These are phyloP conservation scores for Trichophyton verrucosum DNA, from an alignment of 2,329 filamentous ascomycete genomes.

Conservation along the genomic window DNA sequence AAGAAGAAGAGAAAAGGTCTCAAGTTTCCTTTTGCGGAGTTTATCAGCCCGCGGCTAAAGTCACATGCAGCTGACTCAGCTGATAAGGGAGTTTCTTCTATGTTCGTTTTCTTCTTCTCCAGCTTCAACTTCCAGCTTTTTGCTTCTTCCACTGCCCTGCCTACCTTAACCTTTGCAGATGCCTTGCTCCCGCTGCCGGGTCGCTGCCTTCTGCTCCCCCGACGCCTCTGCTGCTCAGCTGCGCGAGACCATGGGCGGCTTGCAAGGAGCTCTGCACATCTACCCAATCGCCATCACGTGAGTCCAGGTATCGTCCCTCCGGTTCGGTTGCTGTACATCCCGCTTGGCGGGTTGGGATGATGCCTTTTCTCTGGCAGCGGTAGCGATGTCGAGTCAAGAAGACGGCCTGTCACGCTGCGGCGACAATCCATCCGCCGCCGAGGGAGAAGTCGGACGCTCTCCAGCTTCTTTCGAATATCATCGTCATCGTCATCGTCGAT, in stretches of 20 bases:
- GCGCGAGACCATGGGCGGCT: background rate
- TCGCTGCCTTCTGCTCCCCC: background rate
- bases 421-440: background rate
- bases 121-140: background rate
- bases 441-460: background rate
- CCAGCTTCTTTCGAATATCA: background rate
- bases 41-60: background rate
- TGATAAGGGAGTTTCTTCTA: no score
- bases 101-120: no score
- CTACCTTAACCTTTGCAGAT: background rate
- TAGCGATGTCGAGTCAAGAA: background rate
- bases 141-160: background rate
- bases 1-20: background rate
- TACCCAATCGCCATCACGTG: slow-evolving; percentile 2
- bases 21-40: background rate
- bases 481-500: background rate
- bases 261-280: slow-evolving; percentile 2
- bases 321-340: background rate
- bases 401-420: background rate
- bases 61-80: slow-evolving; percentile 5
- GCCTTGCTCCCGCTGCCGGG: background rate
- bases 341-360: slow-evolving; percentile 1
- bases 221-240: background rate
- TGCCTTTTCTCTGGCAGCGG: background rate
- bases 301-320: background rate